These are phyloP conservation scores for Rosa rugosa DNA, from an alignment of 306 rosid species.

Conservation along the genomic window DNA sequence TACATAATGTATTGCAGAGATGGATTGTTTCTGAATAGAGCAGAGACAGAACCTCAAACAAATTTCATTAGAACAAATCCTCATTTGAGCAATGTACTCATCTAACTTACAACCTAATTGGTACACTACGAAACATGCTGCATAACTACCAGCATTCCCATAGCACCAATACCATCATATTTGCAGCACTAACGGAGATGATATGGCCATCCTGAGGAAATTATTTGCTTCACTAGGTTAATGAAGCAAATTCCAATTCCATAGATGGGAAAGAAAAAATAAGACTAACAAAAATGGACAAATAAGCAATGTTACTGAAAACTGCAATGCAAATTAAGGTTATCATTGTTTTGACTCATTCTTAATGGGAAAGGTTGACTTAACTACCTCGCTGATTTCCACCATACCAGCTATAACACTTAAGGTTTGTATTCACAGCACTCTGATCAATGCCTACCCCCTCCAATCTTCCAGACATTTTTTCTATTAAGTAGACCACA, in stretches of 20 bases:
- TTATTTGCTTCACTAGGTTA: too few relatives aligned
- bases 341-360: background rate
- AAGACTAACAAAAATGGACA: background rate
- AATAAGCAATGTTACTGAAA: background rate
- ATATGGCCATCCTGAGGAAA: too few relatives aligned
- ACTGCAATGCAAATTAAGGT: conserved; percentile 1
- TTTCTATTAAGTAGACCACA: too few relatives aligned
- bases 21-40: too few relatives aligned
- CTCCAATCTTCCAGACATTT: too few relatives aligned
- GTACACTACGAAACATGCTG: background rate
- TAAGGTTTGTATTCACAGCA: too few relatives aligned
- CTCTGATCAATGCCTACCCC: too few relatives aligned
- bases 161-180: background rate
- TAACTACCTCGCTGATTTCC: too few relatives aligned
- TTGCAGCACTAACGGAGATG: too few relatives aligned
- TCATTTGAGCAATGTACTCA: background rate
- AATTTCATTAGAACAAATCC: background rate
- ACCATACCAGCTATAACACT: too few relatives aligned
- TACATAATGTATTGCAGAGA: too few relatives aligned
- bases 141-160: background rate
- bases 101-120: background rate
- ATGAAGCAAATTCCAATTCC: background rate
- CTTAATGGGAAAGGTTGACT: too few relatives aligned
- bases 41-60: background rate
- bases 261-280: background rate